Conservation (phyloP, 306 rosid species). For the Rosa persica region DNA sequence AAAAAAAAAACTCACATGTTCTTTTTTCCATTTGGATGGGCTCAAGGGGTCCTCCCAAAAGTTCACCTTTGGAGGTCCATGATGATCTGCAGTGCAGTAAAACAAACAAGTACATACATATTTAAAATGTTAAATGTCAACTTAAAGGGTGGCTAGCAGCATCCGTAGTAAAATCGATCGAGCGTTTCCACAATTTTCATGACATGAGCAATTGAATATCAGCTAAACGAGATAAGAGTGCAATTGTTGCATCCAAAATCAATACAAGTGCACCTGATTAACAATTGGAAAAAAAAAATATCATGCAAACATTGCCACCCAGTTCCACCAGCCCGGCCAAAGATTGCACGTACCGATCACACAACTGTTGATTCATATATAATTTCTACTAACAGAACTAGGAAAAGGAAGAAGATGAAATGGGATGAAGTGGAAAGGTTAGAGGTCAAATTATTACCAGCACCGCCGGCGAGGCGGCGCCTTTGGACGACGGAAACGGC, state of each 20-base stretch:
- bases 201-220: neutral
- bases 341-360: neutral
- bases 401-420: neutral
- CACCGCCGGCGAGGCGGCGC: constrained; percentile 47
- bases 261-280: neutral
- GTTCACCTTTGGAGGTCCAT: constrained; percentile 68
- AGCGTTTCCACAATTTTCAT: neutral
- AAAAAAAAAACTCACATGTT: constrained; percentile 46
- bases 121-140: too few relatives aligned
- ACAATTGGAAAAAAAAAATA: neutral
- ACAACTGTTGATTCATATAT: neutral
- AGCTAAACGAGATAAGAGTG: neutral
- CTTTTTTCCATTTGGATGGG: constrained; percentile 77
- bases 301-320: neutral
- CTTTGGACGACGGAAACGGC: constrained; percentile 43
- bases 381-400: neutral
- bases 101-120: neutral
- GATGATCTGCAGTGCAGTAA: constrained; percentile 47
- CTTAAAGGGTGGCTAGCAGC: neutral
- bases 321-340: neutral
- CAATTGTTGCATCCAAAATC: neutral
- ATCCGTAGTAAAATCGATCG: neutral
- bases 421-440: neutral
- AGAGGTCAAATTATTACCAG: constrained; percentile 25
- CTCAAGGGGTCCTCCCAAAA: constrained; percentile 59